These are phyloP conservation scores for Senecio squalidus DNA, from an alignment of 140 eudicot genomes.

Conservation along the genomic window DNA sequence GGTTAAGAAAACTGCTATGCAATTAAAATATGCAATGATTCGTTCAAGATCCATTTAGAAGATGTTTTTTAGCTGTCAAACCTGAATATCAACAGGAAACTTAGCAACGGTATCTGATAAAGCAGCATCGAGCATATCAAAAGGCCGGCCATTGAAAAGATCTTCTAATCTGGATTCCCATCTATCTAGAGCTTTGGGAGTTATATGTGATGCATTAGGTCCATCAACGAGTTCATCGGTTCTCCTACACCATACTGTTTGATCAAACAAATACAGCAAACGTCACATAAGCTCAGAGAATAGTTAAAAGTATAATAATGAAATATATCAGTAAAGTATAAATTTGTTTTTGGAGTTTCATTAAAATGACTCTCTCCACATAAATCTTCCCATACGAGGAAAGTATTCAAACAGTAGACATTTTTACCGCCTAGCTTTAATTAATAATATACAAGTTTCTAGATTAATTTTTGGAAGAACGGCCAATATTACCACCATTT, in stretches of 20 bases:
- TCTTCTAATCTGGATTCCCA: slow-evolving; percentile 90
- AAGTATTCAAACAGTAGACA: neutral
- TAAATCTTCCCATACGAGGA: neutral
- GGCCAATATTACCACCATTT: too few species aligned
- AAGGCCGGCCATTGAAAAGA: slow-evolving; percentile 69
- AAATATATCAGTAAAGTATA: too few species aligned
- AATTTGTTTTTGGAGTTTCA: too few species aligned
- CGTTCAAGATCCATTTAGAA: neutral
- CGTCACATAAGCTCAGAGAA: too few species aligned
- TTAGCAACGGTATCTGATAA: slow-evolving; percentile 77
- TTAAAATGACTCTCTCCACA: neutral
- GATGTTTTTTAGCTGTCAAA: slow-evolving; percentile 5
- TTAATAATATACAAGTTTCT: neutral
- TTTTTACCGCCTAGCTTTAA: neutral
- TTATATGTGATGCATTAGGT: slow-evolving; percentile 95
- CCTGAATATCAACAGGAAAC: slow-evolving; percentile 96
- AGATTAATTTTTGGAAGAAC: too few species aligned
- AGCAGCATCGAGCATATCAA: slow-evolving; percentile 97
- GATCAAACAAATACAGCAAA: neutral
- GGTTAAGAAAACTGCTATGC: neutral
- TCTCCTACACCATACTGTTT: slow-evolving; percentile 91
- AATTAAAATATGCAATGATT: neutral
- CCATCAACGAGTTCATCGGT: slow-evolving; percentile 97
- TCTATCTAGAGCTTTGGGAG: slow-evolving; percentile 78
- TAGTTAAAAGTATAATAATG: too few species aligned